Percentiles rank a stretch among this genome's conserved stretches.
Evolutionary conservation across 2,329 filamentous ascomycete genomes (phyloP).

Genomic region (Zopfia rhizophila): DNA sequence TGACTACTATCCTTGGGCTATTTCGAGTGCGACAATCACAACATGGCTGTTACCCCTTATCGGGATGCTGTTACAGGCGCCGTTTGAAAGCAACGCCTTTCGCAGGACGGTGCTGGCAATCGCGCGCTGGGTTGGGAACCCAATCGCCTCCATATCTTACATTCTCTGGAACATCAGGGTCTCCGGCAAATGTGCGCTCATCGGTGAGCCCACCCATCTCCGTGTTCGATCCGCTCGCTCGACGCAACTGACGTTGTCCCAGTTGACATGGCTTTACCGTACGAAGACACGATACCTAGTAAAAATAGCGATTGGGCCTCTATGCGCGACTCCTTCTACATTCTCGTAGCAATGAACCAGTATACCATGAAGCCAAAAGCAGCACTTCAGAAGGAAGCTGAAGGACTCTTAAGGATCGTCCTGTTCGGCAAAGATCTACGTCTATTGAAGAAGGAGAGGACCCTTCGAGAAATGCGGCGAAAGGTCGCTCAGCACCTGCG

Average conservation of each 20-base stretch:
- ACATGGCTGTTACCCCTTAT: slow-evolving; percentile 51
- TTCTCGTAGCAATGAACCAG: slow-evolving; percentile 56
- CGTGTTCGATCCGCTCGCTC: too few species aligned
- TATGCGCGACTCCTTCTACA: slow-evolving; percentile 55
- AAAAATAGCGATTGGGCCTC: slow-evolving; percentile 40
- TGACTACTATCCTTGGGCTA: slow-evolving; percentile 43
- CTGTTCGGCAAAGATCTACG: slow-evolving; percentile 51
- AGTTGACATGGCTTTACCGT: slow-evolving; percentile 45
- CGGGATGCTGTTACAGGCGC: slow-evolving; percentile 49
- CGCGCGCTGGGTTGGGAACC: slow-evolving; percentile 45
- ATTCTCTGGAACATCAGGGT: slow-evolving; percentile 50
- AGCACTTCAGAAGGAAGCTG: slow-evolving; percentile 39
- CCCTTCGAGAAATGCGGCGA: slow-evolving; percentile 38
- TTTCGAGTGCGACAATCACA: slow-evolving; percentile 41
- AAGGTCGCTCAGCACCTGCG: slow-evolving; percentile 50
- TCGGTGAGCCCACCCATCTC: too few species aligned
- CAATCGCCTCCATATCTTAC: slow-evolving; percentile 43
- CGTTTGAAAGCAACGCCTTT: slow-evolving; percentile 50
- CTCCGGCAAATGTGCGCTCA: slow-evolving; percentile 45
- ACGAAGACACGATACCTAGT: slow-evolving; percentile 29
- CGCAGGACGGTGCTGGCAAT: slow-evolving; percentile 46
- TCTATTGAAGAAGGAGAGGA: slow-evolving; percentile 29
- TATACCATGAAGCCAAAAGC: slow-evolving; percentile 47
- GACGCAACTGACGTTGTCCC: too few species aligned
- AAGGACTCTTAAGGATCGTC: slow-evolving; percentile 49